Evolutionary conservation across 805 yeast species (phyloP).

Genomic region (Saccharomycopsis lassenensis): DNA sequence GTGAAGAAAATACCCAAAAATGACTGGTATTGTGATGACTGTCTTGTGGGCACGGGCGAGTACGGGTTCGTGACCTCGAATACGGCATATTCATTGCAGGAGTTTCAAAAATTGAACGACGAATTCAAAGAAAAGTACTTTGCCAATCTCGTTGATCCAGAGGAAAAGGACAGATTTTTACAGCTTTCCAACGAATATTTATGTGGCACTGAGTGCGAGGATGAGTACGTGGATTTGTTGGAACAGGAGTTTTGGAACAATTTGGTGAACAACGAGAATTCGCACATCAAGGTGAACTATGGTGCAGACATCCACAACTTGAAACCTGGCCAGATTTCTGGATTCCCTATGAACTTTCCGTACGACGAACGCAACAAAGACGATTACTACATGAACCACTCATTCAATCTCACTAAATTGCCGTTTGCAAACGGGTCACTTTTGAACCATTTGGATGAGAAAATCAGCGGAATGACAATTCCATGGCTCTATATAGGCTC

Average conservation of each 20-base stretch:
- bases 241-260: conserved; percentile 64
- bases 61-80: conserved; percentile 76
- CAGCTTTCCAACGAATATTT: conserved; percentile 48
- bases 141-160: conserved; percentile 28
- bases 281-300: conserved; percentile 55
- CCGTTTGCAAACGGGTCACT: conserved; percentile 64
- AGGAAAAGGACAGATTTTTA: conserved; percentile 18
- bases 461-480: conserved; percentile 85
- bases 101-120: conserved; percentile 48
- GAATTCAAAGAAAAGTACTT: conserved; percentile 38
- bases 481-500: conserved; percentile 96
- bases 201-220: conserved; percentile 34
- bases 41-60: conserved; percentile 79
- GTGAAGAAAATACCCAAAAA: conserved; percentile 40
- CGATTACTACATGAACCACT: conserved; percentile 39
- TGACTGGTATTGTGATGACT: conserved; percentile 73
- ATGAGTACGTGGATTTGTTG: conserved; percentile 22
- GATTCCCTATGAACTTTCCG: conserved; percentile 49
- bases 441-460: conserved; percentile 50
- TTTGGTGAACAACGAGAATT: conserved; percentile 28
- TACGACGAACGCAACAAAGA: conserved; percentile 20
- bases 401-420: conserved; percentile 65
- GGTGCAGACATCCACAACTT: conserved; percentile 78
- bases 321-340: conserved; percentile 55
- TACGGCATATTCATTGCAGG: conserved; percentile 40